phyloP scores from a whole-genome alignment of 768 basidiomycete species.

The Leucosporidium scottii region DNA sequence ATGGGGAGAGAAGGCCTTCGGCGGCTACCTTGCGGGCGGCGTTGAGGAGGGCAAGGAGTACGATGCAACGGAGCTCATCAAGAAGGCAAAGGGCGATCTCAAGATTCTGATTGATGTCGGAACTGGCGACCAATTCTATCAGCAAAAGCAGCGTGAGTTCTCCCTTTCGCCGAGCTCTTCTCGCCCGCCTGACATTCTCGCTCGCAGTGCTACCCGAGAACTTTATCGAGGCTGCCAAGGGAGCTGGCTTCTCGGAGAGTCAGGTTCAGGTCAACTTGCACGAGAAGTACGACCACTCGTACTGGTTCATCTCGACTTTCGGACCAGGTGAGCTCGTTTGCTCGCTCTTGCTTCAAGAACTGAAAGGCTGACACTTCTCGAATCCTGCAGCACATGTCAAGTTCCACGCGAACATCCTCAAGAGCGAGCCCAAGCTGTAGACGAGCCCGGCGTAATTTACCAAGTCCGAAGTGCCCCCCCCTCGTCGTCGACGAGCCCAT shows the following conservation, averaged over 20 bases:
- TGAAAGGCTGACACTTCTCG: constrained; percentile 2
- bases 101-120: constrained; percentile 69
- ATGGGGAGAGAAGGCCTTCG: constrained; percentile 91
- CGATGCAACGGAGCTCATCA: constrained; percentile 79
- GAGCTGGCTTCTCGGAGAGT: constrained; percentile 62
- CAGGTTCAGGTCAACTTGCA: constrained; percentile 59
- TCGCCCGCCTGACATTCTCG: no score
- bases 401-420: constrained; percentile 83
- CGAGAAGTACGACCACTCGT: constrained; percentile 37
- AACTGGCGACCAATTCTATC: constrained; percentile 56
- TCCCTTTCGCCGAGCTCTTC: no score
- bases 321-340: constrained; percentile 8
- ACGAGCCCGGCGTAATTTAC: neutral
- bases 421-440: constrained; percentile 48
- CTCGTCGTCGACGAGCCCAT: no score
- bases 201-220: constrained; percentile 66
- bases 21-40: constrained; percentile 71
- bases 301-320: constrained; percentile 35
- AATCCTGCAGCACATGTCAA: constrained; percentile 73
- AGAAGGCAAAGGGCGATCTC: constrained; percentile 53
- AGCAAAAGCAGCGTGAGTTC: constrained; percentile 58
- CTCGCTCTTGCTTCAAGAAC: neutral
- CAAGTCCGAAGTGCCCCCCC: no score
- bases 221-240: constrained; percentile 70
- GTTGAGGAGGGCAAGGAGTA: constrained; percentile 68